Conservation (phyloP, 1,139 yeast genomes). For the Pneumocystis oryctolagi region DNA sequence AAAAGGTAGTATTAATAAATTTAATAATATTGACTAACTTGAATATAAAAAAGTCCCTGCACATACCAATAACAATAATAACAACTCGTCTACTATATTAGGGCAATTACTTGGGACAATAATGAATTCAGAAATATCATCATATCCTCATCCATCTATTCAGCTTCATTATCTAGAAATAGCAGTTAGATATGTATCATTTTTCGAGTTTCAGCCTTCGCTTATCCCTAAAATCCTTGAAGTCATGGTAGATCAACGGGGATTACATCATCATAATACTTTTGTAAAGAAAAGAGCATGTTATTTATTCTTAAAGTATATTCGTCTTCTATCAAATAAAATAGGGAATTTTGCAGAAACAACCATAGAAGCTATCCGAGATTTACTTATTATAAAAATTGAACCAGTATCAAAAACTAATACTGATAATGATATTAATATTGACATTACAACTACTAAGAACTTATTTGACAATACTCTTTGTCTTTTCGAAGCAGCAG, state of each 20-base stretch:
- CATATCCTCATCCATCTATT: constrained; percentile 47
- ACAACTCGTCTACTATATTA: constrained; percentile 14
- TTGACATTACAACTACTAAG: constrained; percentile 39
- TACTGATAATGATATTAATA: constrained; percentile 25
- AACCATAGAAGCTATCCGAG: constrained; percentile 37
- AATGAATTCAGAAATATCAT: constrained; percentile 32
- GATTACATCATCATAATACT: constrained; percentile 57
- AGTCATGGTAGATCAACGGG: constrained; percentile 64
- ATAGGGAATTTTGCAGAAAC: constrained; percentile 33
- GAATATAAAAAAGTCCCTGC: not conserved
- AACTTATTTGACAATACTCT: constrained; percentile 64
- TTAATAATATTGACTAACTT: not conserved
- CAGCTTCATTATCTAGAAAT: constrained; percentile 74
- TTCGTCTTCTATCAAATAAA: constrained; percentile 60
- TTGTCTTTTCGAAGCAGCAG: constrained; percentile 69
- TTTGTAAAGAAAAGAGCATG: constrained; percentile 75
- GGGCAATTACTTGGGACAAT: constrained; percentile 47
- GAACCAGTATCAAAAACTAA: constrained; percentile 27
- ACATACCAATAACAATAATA: constrained; percentile 3
- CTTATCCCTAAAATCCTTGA: constrained; percentile 53
- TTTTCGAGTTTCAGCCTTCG: constrained; percentile 38
- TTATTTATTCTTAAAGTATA: constrained; percentile 74
- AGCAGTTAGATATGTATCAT: constrained; percentile 60
- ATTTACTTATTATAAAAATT: constrained; percentile 45
- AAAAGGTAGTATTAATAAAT: constrained; percentile 24